Evolutionary conservation across 1,139 yeast species (phyloP), one percentile per base, ranked within the genome.

Genomic region (Saccharomyces pastorianus): DNA sequence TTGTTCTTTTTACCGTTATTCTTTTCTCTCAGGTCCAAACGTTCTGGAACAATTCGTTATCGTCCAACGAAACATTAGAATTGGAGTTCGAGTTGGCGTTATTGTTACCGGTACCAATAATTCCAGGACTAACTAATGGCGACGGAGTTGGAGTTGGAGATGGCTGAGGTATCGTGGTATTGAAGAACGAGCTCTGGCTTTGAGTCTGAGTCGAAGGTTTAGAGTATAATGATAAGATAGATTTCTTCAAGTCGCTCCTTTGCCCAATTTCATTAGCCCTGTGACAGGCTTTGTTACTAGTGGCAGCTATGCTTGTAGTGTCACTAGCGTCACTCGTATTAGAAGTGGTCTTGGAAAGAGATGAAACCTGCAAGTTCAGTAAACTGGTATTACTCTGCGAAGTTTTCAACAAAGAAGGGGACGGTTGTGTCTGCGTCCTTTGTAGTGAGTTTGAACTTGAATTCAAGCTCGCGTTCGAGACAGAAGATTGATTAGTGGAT

Each of bases 201-300:
- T 53, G 54, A 9, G 54, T 17, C 13, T 20, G 46, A 6, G 51
- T 41, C 31, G 50, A 50, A 6, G 93, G 88, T 2, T 88, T 79
- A 1, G 97, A 85, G 68, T 93, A 93, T 56, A 93, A 77, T 20
- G 97, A 89, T 57, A 93, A 74, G 58, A 93, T 93, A 1, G 96
- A 88, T 71, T 88, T 88, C 67, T 93, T 93, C 69, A 93, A 78
- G 65, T 91, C 97, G 9, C 83, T 82, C 55, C 85, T 73, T 55
- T n/a, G 86, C 84, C 57, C 88, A 8, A 38, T 74, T 28, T 56
- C 55, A 34, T 51, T 46, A 9, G 48, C 46, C 42, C 46, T 51
- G 26, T 29, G 50, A 20, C 47, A 47, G 20, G 34, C 32, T 34
- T 31, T 51, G 20, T 34, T 28, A 32, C 28, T 49, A 23, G 14